Conservation (phyloP, 495 filamentous ascomycete species). For the Annulohypoxylon stygium region DNA sequence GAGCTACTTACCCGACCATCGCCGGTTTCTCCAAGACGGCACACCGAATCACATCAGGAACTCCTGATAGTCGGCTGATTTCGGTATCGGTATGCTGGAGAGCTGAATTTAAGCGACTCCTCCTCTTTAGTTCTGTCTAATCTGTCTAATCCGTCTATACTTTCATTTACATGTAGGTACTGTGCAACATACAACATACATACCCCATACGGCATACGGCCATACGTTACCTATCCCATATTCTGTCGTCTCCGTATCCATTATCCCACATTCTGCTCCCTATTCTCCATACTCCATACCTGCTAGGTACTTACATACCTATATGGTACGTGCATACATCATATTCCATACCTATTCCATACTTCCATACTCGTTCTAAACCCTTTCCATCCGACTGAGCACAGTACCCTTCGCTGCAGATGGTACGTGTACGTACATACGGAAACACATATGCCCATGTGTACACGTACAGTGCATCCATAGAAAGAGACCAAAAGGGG, state of each 20-base stretch:
- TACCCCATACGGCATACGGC: no score
- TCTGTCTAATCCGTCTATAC: neutral
- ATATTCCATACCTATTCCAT: constrained; percentile 2
- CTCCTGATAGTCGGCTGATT: constrained; percentile 47
- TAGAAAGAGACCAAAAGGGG: neutral
- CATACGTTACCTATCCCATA: neutral
- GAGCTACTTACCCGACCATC: constrained; percentile 37
- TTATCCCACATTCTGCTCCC: neutral
- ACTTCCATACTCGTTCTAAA: constrained; percentile 2
- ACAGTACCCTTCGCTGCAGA: constrained; percentile 6
- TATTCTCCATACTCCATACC: constrained; percentile 2
- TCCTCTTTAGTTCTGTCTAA: neutral
- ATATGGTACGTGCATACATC: constrained; percentile 15
- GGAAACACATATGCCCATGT: constrained; percentile 1
- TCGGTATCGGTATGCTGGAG: constrained; percentile 41
- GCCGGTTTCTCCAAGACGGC: constrained; percentile 40
- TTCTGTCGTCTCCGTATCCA: neutral
- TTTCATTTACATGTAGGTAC: constrained; percentile 14
- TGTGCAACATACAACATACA: constrained; percentile 1
- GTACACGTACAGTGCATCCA: constrained; percentile 1
- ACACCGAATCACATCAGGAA: constrained; percentile 48
- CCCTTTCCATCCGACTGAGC: neutral
- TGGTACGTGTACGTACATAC: constrained; percentile 21
- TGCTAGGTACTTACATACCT: neutral
- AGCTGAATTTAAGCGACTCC: constrained; percentile 43